Base-by-base conservation (phyloP, 345 rosid genomes). In the Sonneratia alba region DNA sequence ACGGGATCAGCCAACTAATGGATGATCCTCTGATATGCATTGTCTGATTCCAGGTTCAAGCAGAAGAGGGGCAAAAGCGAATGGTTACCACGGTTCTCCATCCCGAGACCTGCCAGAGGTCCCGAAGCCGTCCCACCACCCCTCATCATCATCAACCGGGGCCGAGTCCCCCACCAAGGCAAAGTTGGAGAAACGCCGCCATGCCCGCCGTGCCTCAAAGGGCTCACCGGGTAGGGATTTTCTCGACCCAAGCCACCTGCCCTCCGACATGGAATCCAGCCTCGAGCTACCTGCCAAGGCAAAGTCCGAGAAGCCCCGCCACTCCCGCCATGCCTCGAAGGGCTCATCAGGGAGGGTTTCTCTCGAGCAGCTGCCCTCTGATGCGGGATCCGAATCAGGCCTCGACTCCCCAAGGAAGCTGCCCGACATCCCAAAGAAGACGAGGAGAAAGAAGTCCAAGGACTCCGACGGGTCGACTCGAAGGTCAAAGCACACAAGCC, bases 371-470 rank as follows among this genome's bases (percentile, higher is more conserved):
- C 53, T 72, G 71, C 61, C 63, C 18, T 12, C 42, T 37, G 70
- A 66, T 6, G 34, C 66, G 2, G 3, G 42, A 4, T 37, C 63
- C 2, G 49, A 72, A 36, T n/a, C 51, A 67, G 8, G 80, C 84
- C 63, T 80, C 61, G 34, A 65, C 78, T 51, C 74, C 74, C 37
- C 70, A 72, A 14, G 73, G 67, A 6, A 78, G 53, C 43, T 45
- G 45, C 75, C 68, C 0, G 87, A 74, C 48, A 27, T 72, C 22
- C 83, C 87, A 0, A 89, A 85, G 75, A 89, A 82, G 70, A 74
- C 84, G 0, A 74, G 81, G 72, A 80, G 83, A 72, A 87, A 83
- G 81, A 87, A 86, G 74, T 78, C 85, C 1, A 87, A 84, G 65
- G 95, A 87, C 15, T 71, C 81, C 0, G 73, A n/a, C 0, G 79